These are phyloP conservation scores for Podila epigama DNA, from an alignment of 192 early-diverging fungal genomes.

Conservation along the genomic window DNA sequence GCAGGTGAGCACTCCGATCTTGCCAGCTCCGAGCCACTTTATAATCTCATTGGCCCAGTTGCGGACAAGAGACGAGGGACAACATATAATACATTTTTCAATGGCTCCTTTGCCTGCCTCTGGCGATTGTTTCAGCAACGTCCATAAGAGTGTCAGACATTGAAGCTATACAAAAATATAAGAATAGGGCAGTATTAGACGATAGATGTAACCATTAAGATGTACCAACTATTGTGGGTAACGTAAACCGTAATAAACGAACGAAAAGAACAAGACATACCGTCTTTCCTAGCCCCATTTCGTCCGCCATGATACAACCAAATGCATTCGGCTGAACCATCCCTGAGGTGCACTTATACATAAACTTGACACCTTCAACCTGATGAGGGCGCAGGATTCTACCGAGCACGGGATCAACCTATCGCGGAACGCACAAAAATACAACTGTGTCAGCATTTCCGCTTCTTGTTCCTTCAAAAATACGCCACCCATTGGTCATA, in stretches of 20 bases:
- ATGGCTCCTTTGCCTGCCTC: constrained; percentile 89
- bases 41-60: constrained; percentile 98
- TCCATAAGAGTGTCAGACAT: constrained; percentile 98
- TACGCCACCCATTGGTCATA: not conserved
- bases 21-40: constrained; percentile 91
- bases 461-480: not conserved
- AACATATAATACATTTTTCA: constrained; percentile 96
- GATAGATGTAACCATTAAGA: not conserved
- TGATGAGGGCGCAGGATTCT: constrained; percentile 94
- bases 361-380: constrained; percentile 93
- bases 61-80: constrained; percentile 92
- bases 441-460: not conserved
- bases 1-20: constrained; percentile 86
- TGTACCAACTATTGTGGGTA: not conserved
- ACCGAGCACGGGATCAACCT: constrained; percentile 83
- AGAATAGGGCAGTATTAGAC: not conserved
- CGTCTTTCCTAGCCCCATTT: constrained; percentile 93
- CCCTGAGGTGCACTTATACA: constrained; percentile 96
- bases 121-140: constrained; percentile 91
- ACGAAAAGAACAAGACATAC: constrained; percentile 37
- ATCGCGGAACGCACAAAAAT: not conserved
- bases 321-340: constrained; percentile 70
- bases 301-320: constrained; percentile 99
- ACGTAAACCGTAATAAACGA: not conserved
- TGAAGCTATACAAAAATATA: constrained; percentile 73